Percentiles rank a stretch among this genome's conserved stretches.
phyloP scores from a whole-genome alignment of 306 rosid species.

The Pyrus communis region DNA sequence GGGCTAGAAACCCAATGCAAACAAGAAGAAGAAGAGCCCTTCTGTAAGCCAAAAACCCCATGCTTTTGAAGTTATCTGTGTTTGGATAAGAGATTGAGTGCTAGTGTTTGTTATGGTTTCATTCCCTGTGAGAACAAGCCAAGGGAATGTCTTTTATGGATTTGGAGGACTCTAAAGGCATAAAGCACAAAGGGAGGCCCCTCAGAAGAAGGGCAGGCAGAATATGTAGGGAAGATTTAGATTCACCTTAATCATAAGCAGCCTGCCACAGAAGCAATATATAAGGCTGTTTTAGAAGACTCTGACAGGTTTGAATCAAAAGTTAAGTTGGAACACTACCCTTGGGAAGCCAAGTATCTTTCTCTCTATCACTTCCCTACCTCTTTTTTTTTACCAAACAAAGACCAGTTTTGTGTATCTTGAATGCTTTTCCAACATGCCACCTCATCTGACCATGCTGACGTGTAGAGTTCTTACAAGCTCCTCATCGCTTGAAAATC shows the following conservation, averaged over 20 bases:
- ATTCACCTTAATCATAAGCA: conserved; percentile 82
- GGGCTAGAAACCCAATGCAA: conserved; percentile 56
- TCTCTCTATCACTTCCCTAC: conserved; percentile 42
- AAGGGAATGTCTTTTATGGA: conserved; percentile 44
- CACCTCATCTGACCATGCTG: conserved; percentile 36
- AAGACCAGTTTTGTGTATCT: conserved; percentile 31
- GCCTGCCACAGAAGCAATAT: conserved; percentile 67
- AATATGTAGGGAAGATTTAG: conserved; percentile 54
- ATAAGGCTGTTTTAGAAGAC: conserved; percentile 76
- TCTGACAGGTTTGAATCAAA: conserved; percentile 81
- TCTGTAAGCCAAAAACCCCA: conserved; percentile 47
- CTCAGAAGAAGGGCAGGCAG: conserved; percentile 21
- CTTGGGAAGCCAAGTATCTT: conserved; percentile 94
- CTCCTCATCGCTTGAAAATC: background rate
- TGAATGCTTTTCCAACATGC: conserved; percentile 15
- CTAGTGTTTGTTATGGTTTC: conserved; percentile 27
- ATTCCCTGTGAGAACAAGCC: conserved; percentile 35
- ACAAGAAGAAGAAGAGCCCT: conserved; percentile 38
- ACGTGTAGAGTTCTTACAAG: conserved; percentile 18
- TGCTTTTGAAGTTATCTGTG: conserved; percentile 32
- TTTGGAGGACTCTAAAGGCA: conserved; percentile 55
- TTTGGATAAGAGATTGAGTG: conserved; percentile 15
- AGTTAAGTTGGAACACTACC: conserved; percentile 68
- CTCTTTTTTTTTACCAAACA: conserved; percentile 54
- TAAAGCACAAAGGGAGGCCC: conserved; percentile 41